Percentiles rank a stretch among this genome's conserved stretches.
Evolutionary conservation across 305 asterid genomes (phyloP).

Genomic region (Fraxinus velutina): DNA sequence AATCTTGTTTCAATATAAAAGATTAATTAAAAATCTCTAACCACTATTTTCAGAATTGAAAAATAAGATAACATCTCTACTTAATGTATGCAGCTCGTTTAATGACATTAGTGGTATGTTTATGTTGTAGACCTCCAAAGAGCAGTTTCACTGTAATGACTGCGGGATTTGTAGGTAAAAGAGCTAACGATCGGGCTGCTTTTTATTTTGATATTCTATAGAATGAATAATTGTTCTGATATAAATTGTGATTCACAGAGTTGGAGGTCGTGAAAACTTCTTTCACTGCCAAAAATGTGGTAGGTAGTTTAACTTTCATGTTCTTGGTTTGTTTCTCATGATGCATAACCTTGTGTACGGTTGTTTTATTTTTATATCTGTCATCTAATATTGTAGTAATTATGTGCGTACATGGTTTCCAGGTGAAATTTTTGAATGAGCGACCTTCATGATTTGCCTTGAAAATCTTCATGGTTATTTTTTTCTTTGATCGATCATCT

Average conservation of each 20-base stretch:
- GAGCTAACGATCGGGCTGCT: conserved; percentile 1
- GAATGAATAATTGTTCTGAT: conserved; percentile 17
- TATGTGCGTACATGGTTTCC: neutral
- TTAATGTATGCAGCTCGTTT: conserved; percentile 14
- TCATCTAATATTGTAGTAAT: neutral
- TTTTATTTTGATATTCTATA: neutral
- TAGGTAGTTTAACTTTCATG: conserved; percentile 27
- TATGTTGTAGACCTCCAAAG: conserved; percentile 49
- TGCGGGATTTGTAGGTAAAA: conserved; percentile 94
- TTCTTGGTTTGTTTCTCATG: conserved; percentile 9
- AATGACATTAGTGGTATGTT: conserved; percentile 24
- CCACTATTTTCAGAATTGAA: conserved; percentile 12
- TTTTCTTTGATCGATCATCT: neutral
- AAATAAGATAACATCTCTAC: conserved; percentile 6
- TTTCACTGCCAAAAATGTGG: conserved; percentile 90
- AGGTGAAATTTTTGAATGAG: conserved; percentile 1
- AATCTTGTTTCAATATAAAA: neutral
- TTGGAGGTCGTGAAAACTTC: conserved; percentile 77
- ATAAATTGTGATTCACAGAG: conserved; percentile 47
- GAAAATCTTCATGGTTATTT: neutral
- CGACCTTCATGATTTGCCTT: conserved; percentile 6
- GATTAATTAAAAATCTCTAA: conserved; percentile 1
- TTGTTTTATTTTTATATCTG: neutral
- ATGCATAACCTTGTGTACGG: conserved; percentile 9
- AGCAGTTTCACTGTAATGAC: conserved; percentile 79